phyloP scores from a whole-genome alignment of 2,329 filamentous ascomycete genomes.

The Aspergillus niger region DNA sequence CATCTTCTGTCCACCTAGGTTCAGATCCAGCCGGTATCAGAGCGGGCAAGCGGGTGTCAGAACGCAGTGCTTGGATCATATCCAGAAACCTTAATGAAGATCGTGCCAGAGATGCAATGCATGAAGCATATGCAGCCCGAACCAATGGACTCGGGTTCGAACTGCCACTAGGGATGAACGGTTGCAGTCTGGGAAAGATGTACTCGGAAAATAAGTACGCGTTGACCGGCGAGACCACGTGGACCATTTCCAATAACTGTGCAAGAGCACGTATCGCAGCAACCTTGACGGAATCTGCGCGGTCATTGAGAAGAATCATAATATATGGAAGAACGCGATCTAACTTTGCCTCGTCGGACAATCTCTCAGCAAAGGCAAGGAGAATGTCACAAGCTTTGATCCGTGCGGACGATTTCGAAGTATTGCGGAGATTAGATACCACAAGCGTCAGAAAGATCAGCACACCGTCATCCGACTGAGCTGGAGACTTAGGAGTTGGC shows the following conservation, averaged over 20 bases:
- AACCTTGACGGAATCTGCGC: conserved; percentile 79
- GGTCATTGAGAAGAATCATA: conserved; percentile 78
- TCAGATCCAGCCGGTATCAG: conserved; percentile 75
- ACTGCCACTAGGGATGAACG: conserved; percentile 56
- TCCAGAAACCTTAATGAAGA: conserved; percentile 85
- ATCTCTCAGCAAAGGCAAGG: conserved; percentile 82
- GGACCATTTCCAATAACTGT: conserved; percentile 83
- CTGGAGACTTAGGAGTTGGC: conserved; percentile 61
- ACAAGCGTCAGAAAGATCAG: conserved; percentile 89
- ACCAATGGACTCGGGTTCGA: conserved; percentile 68
- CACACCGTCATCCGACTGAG: conserved; percentile 80
- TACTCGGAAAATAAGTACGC: conserved; percentile 69
- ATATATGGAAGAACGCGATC: conserved; percentile 91
- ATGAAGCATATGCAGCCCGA: conserved; percentile 89
- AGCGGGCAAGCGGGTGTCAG: conserved; percentile 77
- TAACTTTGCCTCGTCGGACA: conserved; percentile 94
- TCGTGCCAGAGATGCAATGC: conserved; percentile 81
- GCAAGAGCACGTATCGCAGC: conserved; percentile 84
- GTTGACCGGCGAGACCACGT: conserved; percentile 76
- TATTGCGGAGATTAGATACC: conserved; percentile 84
- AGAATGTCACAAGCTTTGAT: conserved; percentile 88
- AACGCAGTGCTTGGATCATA: conserved; percentile 82
- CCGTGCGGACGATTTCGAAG: conserved; percentile 82
- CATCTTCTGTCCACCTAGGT: conserved; percentile 67
- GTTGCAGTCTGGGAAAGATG: conserved; percentile 61